A percentile compares a stretch with the other conserved stretches of the same genome.
Evolutionary conservation across 805 yeast species (phyloP).

Genomic region (Zygosaccharomyces bisporus): DNA sequence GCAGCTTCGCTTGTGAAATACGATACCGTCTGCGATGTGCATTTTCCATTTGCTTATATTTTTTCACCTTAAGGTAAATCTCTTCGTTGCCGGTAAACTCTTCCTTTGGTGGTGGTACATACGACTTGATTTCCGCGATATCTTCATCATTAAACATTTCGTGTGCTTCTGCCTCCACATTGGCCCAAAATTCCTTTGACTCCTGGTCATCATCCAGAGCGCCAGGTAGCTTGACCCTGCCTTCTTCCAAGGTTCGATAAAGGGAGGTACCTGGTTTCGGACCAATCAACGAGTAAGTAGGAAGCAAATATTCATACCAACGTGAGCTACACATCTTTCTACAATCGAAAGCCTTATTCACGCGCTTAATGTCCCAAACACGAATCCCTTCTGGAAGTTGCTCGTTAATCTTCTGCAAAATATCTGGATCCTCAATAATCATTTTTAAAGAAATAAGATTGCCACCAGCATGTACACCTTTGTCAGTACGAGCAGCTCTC

Average conservation of each 20-base stretch:
- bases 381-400: conserved; percentile 80
- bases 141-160: conserved; percentile 34
- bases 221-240: conserved; percentile 54
- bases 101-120: conserved; percentile 37
- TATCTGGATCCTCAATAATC: conserved; percentile 71
- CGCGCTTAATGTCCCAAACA: conserved; percentile 88
- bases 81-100: conserved; percentile 41
- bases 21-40: conserved; percentile 65
- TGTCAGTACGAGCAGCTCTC: conserved; percentile 87
- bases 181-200: conserved; percentile 70
- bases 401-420: conserved; percentile 68
- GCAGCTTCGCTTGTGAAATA: conserved; percentile 58
- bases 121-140: conserved; percentile 25
- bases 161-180: conserved; percentile 40
- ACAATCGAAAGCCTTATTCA: conserved; percentile 89
- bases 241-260: conserved; percentile 53
- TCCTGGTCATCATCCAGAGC: conserved; percentile 60
- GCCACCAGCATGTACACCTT: conserved; percentile 98
- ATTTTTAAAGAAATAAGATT: conserved; percentile 81
- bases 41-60: conserved; percentile 61
- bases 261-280: conserved; percentile 78
- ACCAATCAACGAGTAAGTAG: conserved; percentile 84
- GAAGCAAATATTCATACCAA: conserved; percentile 88
- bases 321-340: conserved; percentile 95
- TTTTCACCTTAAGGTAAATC: conserved; percentile 41